Conservation (phyloP, 2,329 filamentous ascomycete species). For the Aspergillus neotritici region DNA sequence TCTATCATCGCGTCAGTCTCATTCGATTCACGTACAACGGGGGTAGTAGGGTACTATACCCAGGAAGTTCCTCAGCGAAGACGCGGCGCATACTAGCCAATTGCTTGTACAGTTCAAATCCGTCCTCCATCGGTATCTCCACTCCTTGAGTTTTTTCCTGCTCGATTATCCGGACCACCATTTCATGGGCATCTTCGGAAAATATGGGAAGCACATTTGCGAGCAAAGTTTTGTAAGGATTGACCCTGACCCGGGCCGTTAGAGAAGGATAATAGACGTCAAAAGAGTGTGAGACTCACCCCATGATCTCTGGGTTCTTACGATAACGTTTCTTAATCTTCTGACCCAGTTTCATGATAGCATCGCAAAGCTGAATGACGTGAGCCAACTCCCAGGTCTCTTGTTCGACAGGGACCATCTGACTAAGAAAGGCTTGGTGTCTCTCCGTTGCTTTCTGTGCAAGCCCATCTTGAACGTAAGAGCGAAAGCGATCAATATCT, state of each 20-base stretch:
- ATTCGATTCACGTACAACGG: neutral
- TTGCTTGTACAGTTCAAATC: slow-evolving; percentile 88
- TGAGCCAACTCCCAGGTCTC: slow-evolving; percentile 87
- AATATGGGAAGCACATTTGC: slow-evolving; percentile 83
- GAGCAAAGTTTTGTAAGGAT: slow-evolving; percentile 65
- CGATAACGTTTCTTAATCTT: slow-evolving; percentile 89
- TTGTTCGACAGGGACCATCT: slow-evolving; percentile 71
- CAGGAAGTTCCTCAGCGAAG: slow-evolving; percentile 68
- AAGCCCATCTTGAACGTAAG: slow-evolving; percentile 66
- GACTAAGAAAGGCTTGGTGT: slow-evolving; percentile 72
- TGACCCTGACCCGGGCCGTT: slow-evolving; percentile 39
- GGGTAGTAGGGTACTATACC: slow-evolving; percentile 28
- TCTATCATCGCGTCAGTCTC: slow-evolving; percentile 31
- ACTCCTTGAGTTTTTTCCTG: slow-evolving; percentile 62
- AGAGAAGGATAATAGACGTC: slow-evolving; percentile 41
- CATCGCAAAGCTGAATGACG: slow-evolving; percentile 81
- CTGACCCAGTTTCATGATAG: slow-evolving; percentile 76
- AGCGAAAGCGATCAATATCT: slow-evolving; percentile 65
- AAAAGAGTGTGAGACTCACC: slow-evolving; percentile 40
- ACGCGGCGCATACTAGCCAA: slow-evolving; percentile 78
- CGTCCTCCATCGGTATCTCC: slow-evolving; percentile 83
- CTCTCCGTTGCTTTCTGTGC: slow-evolving; percentile 68
- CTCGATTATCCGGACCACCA: slow-evolving; percentile 75
- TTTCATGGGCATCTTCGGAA: slow-evolving; percentile 78
- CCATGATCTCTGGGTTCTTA: slow-evolving; percentile 82